Evolutionary conservation across 2,329 filamentous ascomycete species (phyloP), one percentile per base, ranked within the genome.

Genomic region (Aureobasidium musti): DNA sequence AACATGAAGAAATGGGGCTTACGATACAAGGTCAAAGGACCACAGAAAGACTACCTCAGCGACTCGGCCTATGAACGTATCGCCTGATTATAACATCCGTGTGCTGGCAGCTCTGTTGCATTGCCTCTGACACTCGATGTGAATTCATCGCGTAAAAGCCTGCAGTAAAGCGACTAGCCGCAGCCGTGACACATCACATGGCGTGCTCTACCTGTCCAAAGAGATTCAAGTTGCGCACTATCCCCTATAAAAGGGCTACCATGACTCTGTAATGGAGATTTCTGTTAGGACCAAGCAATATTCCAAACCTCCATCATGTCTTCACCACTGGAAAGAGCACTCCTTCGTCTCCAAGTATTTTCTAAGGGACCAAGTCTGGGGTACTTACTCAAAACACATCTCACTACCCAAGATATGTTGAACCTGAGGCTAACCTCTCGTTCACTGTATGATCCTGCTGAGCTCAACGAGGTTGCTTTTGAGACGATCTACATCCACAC

Each of bases 21-120:
- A 63, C 63, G 73, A 41, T 77, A 77, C 66, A 76, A 77, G 65
- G 76, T 77, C 56, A 75, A 77, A 52, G 76, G 76, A 3, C 76
- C 76, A 3, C 71, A 76, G 63, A 77, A 77, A 67, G 75, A 77
- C 66, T 77, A 77, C 59, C 75, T 74, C 28, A 76, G 72, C 50
- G 75, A 77, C 59, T 74, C 76, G n/a, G 75, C 75, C 28, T 77
- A 77, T 63, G 72, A 75, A 64, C 66, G 64, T 28, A 26, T 53
- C 23, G 28, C 47, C 17, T 64, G 47, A 64, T 64, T 7, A 54
- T 45, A 54, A 26, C 49, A 23, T 64, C 11, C 19, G 13, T 54
- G 49, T 45, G 28, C 37, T 64, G n/a, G 47, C 49, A 35, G 23
- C 14, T 26, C 17, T 8, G 3, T 49, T 52, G 59, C n/a, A 14